Base-by-base conservation (phyloP, 1,284 basidiomycete genomes). In the Wallemia hederae region DNA sequence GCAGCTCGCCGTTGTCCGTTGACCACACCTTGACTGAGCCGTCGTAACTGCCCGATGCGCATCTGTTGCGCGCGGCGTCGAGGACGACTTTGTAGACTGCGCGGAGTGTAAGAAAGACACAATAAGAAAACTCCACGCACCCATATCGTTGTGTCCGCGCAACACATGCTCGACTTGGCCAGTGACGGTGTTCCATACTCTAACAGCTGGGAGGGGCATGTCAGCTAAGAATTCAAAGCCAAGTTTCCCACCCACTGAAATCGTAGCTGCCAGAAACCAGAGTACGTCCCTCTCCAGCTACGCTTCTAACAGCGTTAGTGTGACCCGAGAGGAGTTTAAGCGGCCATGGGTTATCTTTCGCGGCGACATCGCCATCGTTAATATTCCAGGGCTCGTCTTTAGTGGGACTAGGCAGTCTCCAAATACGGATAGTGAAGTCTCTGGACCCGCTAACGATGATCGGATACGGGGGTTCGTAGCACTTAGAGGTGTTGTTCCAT, bases 221-320 rank as follows among this genome's bases (percentile, higher is more conserved):
- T 49, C 5, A 49, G 39, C 39, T 31, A 31, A 17, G 7, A 7
- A 31, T 17, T 31, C 29, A 31, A 31, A 31, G 29, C 29, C 29
- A 31, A 7, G 29, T 31, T n/a, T n/a, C n/a, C 5, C 11, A 49
- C 39, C n/a, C n/a, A 49, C 39, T 85, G 68, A 80, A 84, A 69
- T 96, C 91, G 71, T 96, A 96, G 66, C 87, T 91, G 27, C 89
- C 90, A n/a, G 87, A 91, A 24, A 91, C 84, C 57, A 92, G 76
- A 1, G 83, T 88, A 55, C 85, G 77, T 2, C 90, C 89, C 64
- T 87, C 77, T 11, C 87, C 85, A 27, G 89, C 86, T n/a, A 96
- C 75, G 2, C 88, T 87, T 61, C 90, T 79, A 17, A 96, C 89
- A 27, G 90, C 88, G 67, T 87, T 82, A 60, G 82, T 81, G 66